These are phyloP conservation scores for Kurtzmaniella quercitrusa DNA, from an alignment of 1,139 yeast genomes.

Conservation along the genomic window DNA sequence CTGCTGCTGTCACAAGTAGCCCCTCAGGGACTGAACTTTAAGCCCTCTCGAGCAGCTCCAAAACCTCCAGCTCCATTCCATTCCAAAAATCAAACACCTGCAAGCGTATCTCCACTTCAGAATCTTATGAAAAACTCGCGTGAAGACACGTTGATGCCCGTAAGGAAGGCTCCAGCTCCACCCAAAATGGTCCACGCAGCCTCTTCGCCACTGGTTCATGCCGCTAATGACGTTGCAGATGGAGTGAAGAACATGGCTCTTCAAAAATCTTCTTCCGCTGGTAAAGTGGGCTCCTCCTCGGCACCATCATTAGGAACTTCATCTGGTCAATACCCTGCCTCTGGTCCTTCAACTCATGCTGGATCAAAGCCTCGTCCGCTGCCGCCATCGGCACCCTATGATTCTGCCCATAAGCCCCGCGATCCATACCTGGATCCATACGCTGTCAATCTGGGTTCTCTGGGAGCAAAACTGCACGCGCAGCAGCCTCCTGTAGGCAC, in stretches of 20 bases:
- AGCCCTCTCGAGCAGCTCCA: slow-evolving; percentile 43
- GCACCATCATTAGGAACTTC: slow-evolving; percentile 11
- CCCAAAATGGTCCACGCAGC: slow-evolving; percentile 30
- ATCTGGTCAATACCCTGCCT: slow-evolving; percentile 12
- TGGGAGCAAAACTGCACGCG: background rate
- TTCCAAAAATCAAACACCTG: slow-evolving; percentile 11
- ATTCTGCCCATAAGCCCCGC: slow-evolving; percentile 9
- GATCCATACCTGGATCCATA: slow-evolving; percentile 9
- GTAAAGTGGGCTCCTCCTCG: slow-evolving; percentile 9
- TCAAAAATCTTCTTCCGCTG: slow-evolving; percentile 4
- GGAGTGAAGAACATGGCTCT: slow-evolving; percentile 9
- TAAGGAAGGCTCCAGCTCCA: slow-evolving; percentile 56
- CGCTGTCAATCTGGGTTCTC: background rate
- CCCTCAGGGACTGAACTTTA: slow-evolving; percentile 14
- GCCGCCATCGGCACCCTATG: slow-evolving; percentile 1
- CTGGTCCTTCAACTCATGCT: too few species aligned
- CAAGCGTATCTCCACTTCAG: slow-evolving; percentile 29
- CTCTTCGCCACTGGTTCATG: slow-evolving; percentile 26
- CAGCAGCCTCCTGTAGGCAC: background rate
- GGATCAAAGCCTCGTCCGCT: background rate
- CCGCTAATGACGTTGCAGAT: slow-evolving; percentile 21
- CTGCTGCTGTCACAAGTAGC: background rate
- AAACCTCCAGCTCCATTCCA: slow-evolving; percentile 44
- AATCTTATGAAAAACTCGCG: slow-evolving; percentile 21
- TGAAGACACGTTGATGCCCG: slow-evolving; percentile 37